Evolutionary conservation across 345 rosid species (phyloP).

Genomic region (Eucalyptus cloeziana): DNA sequence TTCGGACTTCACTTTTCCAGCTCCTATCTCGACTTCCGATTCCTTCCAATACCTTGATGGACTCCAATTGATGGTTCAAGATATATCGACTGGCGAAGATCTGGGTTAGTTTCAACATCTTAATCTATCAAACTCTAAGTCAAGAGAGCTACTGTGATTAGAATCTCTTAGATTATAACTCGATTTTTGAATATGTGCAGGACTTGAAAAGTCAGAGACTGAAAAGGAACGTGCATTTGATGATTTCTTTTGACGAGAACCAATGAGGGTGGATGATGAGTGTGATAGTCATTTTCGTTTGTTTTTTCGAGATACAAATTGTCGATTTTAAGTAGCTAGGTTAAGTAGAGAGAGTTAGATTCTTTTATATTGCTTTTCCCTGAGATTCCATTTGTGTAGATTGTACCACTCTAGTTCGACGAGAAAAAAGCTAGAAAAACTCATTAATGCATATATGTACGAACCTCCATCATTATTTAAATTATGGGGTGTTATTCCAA

Average conservation of each 20-base stretch:
- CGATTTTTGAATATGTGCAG: conserved; percentile 28
- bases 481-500: background rate
- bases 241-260: conserved; percentile 59
- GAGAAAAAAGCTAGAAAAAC: background rate
- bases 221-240: conserved; percentile 73
- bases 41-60: conserved; percentile 6
- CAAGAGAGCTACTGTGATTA: background rate
- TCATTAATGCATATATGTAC: background rate
- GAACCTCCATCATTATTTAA: background rate
- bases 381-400: background rate
- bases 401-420: background rate
- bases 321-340: background rate
- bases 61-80: conserved; percentile 40
- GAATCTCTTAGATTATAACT: background rate
- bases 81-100: conserved; percentile 32
- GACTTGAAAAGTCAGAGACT: conserved; percentile 28
- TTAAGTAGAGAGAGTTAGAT: background rate
- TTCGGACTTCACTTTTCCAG: conserved; percentile 58
- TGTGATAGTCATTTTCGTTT: background rate
- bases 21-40: conserved; percentile 25
- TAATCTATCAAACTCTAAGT: background rate
- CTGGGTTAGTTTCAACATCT: conserved; percentile 27
- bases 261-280: background rate
- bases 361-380: background rate
- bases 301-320: background rate